Evolutionary conservation across 2,329 filamentous ascomycete genomes (phyloP), one percentile per base, ranked within the genome.

Genomic region (Aspergillus sp.): DNA sequence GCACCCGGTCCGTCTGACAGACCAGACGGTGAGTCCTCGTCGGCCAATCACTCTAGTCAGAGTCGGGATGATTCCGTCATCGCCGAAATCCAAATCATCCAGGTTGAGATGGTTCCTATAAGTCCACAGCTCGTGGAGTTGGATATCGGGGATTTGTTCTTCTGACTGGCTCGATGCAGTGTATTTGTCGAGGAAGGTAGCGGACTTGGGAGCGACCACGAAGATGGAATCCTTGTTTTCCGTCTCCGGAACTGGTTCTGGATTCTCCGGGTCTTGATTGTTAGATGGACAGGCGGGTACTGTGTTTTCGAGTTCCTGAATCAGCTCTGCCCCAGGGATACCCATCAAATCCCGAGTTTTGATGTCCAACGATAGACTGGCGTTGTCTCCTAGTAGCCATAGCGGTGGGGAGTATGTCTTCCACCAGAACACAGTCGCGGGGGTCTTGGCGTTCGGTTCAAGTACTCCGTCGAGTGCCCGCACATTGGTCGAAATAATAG

Each of bases 381-480:
- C 57, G 33, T 62, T 58, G 5, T 64, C 59, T 13, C 73, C 74
- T 5, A 77, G 60, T 10, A 78, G 58, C 71, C 75, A 77, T 7
- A 67, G 64, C 4, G 75, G 74, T 2, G 75, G 74, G 7, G 72
- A 71, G 51, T 78, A 78, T 3, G 75, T 76, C 49, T 77, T 76
- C 75, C 75, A 78, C 74, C 74, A 78, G 44, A 76, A 65, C 11
- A 74, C 69, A 5, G 67, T 67, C 7, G 61, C 63, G 7, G 57
- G 56, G 35, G 44, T 33, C 10, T 43, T 38, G 13, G 47, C 40
- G n/a, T 46, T 37, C 0, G 46, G 34, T 7, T 43, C 49, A 5
- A 44, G 37, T 2, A 47, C 8, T 8, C 27, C 28, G 11, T 27
- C 41, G 41, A 6, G 46, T 37, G 38, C 39, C 39, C 19, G 41